Evolutionary conservation across 306 rosid genomes (phyloP).

Genomic region (Ceratonia siliqua): DNA sequence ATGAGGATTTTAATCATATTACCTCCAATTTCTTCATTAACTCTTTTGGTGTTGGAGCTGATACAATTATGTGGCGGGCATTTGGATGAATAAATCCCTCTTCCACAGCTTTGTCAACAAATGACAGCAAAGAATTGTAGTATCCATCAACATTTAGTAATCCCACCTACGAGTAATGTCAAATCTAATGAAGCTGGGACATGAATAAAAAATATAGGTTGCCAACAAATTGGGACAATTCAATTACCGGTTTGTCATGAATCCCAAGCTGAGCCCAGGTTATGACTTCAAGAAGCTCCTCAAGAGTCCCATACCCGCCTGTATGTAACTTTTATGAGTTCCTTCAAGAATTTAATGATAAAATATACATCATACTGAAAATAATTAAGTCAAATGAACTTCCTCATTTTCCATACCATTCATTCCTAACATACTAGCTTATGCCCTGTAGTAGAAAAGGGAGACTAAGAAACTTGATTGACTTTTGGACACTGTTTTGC

Average conservation of each 20-base stretch:
- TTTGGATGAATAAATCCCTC: constrained; percentile 90
- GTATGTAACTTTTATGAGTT: constrained; percentile 34
- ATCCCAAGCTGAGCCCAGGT: constrained; percentile 99
- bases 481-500: constrained; percentile 2
- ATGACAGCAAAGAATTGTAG: constrained; percentile 82
- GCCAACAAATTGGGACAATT: constrained; percentile 20
- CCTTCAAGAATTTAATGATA: not conserved
- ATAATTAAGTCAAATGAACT: no score
- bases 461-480: constrained; percentile 2
- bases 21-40: constrained; percentile 97
- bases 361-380: not conserved
- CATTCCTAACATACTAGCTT: no score
- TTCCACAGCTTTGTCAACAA: constrained; percentile 95
- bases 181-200: constrained; percentile 23
- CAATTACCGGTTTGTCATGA: constrained; percentile 89
- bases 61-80: constrained; percentile 91
- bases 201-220: not conserved
- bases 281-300: constrained; percentile 96
- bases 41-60: constrained; percentile 89
- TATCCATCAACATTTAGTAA: constrained; percentile 96
- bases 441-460: not conserved
- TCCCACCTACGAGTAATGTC: constrained; percentile 67
- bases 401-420: no score
- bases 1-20: not conserved
- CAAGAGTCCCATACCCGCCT: constrained; percentile 99